Evolutionary conservation across 352 stramenopile species (phyloP).

Genomic region (Phytophthora sojae): DNA sequence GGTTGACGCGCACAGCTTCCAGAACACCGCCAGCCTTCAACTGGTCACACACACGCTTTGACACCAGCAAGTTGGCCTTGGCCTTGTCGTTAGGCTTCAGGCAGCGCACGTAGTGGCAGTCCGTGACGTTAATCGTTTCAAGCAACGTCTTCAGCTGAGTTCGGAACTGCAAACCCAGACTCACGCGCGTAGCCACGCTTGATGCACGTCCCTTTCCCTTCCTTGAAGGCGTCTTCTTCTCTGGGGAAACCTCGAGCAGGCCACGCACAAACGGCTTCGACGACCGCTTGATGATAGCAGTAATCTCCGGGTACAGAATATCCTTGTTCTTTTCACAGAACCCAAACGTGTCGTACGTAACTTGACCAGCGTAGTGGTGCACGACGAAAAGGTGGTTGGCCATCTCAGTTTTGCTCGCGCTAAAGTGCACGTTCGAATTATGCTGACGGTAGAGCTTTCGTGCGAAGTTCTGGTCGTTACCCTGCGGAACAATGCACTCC

Average conservation of each 20-base stretch:
- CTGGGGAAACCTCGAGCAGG: conserved; percentile 51
- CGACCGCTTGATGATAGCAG: conserved; percentile 74
- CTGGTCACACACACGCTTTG: conserved; percentile 96
- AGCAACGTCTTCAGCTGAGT: conserved; percentile 93
- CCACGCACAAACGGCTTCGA: conserved; percentile 76
- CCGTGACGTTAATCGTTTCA: conserved; percentile 93
- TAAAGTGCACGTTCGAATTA: conserved; percentile 73
- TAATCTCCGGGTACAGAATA: conserved; percentile 87
- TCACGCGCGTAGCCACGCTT: conserved; percentile 58
- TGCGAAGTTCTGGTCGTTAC: conserved; percentile 88
- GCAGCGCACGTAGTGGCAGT: conserved; percentile 98
- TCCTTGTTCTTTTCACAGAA: conserved; percentile 98
- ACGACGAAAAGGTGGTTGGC: conserved; percentile 85
- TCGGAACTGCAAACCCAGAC: conserved; percentile 91
- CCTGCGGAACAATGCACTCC: conserved; percentile 90
- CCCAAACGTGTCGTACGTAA: conserved; percentile 94
- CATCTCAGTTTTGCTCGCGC: conserved; percentile 78
- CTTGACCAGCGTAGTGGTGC: conserved; percentile 94
- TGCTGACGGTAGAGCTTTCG: conserved; percentile 85
- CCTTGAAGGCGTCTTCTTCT: conserved; percentile 30
- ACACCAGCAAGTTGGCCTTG: conserved; percentile 79
- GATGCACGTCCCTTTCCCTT: conserved; percentile 44
- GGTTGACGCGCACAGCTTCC: conserved; percentile 98
- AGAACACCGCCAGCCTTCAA: conserved; percentile 98
- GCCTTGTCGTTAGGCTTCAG: conserved; percentile 99